Evolutionary conservation across 1,284 basidiomycete genomes (phyloP).

Genomic region (Moesziomyces aphidis): DNA sequence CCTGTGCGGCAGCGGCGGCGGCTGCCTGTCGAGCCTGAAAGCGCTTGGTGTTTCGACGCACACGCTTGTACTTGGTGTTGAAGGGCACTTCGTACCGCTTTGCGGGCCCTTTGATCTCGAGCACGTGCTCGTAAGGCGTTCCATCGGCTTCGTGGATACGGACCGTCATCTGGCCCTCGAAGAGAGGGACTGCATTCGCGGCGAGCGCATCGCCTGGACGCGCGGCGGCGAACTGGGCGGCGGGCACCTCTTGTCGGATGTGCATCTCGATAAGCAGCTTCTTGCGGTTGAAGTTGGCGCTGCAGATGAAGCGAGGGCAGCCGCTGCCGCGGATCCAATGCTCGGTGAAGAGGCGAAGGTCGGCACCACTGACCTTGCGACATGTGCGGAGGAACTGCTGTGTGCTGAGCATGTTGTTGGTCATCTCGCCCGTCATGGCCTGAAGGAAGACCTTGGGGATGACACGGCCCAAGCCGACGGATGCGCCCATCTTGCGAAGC

Average conservation of each 20-base stretch:
- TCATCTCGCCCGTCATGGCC: slow-evolving; percentile 90
- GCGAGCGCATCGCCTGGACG: slow-evolving; percentile 60
- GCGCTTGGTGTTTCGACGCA: slow-evolving; percentile 91
- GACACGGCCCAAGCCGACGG: slow-evolving; percentile 91
- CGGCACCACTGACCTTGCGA: slow-evolving; percentile 83
- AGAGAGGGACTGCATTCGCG: slow-evolving; percentile 69
- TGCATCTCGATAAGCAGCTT: slow-evolving; percentile 97
- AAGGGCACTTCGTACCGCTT: slow-evolving; percentile 97
- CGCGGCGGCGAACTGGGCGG: slow-evolving; percentile 69
- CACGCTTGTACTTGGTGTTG: slow-evolving; percentile 99
- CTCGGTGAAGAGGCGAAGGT: slow-evolving; percentile 89
- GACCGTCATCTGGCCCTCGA: slow-evolving; percentile 90
- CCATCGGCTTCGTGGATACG: slow-evolving; percentile 99
- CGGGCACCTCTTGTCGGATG: slow-evolving; percentile 88
- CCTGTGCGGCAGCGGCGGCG: slow-evolving; percentile 88
- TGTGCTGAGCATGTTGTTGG: slow-evolving; percentile 83
- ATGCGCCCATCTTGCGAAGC: slow-evolving; percentile 93
- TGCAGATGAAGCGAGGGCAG: slow-evolving; percentile 89
- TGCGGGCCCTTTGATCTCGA: slow-evolving; percentile 86
- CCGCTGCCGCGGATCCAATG: slow-evolving; percentile 99
- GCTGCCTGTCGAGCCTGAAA: slow-evolving; percentile 93
- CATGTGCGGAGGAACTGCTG: slow-evolving; percentile 90
- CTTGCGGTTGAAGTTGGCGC: slow-evolving; percentile 94
- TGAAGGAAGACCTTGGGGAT: slow-evolving; percentile 94
- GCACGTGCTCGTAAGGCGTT: slow-evolving; percentile 97